Evolutionary conservation across 129 eudicot species (phyloP).

Genomic region (Saussurea involucrata): DNA sequence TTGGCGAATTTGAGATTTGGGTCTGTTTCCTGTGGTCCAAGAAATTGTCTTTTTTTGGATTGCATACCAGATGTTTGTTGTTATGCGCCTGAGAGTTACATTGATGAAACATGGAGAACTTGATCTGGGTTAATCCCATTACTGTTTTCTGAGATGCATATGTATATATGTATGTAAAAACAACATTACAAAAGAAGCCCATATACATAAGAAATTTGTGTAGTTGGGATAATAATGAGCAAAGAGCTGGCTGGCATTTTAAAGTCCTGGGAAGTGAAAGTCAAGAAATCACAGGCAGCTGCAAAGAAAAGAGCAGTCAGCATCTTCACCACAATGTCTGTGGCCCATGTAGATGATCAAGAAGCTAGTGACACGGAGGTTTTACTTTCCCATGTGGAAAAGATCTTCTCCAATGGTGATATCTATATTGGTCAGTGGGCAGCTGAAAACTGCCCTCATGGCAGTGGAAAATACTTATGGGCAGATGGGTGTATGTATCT

Average conservation of each 20-base stretch:
- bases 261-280: constrained; percentile 56
- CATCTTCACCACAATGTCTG: constrained; percentile 85
- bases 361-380: constrained; percentile 28
- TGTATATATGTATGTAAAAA: neutral
- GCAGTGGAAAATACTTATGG: constrained; percentile 81
- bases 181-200: neutral
- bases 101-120: constrained; percentile 37
- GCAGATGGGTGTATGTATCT: constrained; percentile 84
- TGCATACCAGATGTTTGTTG: constrained; percentile 36
- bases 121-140: constrained; percentile 42
- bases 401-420: constrained; percentile 55
- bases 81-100: constrained; percentile 26
- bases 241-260: constrained; percentile 50
- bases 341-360: constrained; percentile 88
- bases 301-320: constrained; percentile 54
- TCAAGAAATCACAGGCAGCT: constrained; percentile 57
- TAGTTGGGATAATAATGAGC: constrained; percentile 49
- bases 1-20: constrained; percentile 6
- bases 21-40: neutral
- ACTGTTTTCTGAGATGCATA: neutral
- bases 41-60: constrained; percentile 1
- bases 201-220: constrained; percentile 4
- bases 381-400: constrained; percentile 38
- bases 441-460: constrained; percentile 57
- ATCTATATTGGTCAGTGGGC: constrained; percentile 79